Conservation (phyloP, 495 filamentous ascomycete genomes). For the Daldinia concentrica region DNA sequence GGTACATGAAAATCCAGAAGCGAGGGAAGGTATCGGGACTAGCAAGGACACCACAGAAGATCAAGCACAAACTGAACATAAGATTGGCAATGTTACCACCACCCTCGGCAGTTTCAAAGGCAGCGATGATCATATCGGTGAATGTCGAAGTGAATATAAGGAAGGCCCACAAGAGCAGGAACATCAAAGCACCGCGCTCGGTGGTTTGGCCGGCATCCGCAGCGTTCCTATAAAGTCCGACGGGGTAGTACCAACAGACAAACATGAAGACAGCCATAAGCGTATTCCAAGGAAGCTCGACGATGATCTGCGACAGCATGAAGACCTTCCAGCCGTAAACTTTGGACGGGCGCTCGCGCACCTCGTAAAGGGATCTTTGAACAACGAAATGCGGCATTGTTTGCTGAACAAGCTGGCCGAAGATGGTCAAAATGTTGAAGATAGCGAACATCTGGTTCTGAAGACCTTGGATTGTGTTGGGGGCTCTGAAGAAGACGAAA, state of each 20-base stretch:
- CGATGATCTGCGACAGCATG: conserved; percentile 78
- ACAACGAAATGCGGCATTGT: conserved; percentile 86
- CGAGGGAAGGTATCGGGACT: conserved; percentile 67
- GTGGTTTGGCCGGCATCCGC: conserved; percentile 61
- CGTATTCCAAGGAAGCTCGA: conserved; percentile 79
- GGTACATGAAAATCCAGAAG: conserved; percentile 91
- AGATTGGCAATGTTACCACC: conserved; percentile 72
- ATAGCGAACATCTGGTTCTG: conserved; percentile 90
- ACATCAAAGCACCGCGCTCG: conserved; percentile 72
- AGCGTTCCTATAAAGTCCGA: conserved; percentile 78
- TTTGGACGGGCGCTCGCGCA: conserved; percentile 84
- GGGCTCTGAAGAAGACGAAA: conserved; percentile 83
- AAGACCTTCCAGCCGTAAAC: conserved; percentile 86
- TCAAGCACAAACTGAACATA: conserved; percentile 71
- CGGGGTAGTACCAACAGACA: conserved; percentile 83
- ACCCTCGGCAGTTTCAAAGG: conserved; percentile 71
- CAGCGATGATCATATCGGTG: conserved; percentile 73
- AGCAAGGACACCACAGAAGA: conserved; percentile 81
- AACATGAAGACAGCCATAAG: conserved; percentile 74
- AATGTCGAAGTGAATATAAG: conserved; percentile 76
- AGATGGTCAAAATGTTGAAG: conserved; percentile 83
- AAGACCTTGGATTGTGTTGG: conserved; percentile 76
- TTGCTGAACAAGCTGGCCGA: conserved; percentile 79
- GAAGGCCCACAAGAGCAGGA: conserved; percentile 70
- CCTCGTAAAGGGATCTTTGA: conserved; percentile 83